Evolutionary conservation across 306 rosid species (phyloP).

Genomic region (Trichosanthes cucumerina): DNA sequence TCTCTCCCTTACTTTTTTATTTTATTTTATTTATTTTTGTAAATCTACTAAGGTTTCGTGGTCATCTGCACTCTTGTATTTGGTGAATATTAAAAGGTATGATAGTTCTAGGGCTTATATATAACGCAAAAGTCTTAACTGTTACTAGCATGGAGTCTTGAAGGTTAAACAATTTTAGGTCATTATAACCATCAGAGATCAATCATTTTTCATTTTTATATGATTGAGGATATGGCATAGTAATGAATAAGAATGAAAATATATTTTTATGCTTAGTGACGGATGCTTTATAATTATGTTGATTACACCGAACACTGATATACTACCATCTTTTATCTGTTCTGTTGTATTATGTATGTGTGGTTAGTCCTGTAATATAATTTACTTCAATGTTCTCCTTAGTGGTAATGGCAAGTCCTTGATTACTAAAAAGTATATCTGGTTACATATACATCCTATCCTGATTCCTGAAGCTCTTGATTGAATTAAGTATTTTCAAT

Average conservation of each 20-base stretch:
- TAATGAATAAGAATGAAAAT: background rate
- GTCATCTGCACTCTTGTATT: background rate
- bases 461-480: background rate
- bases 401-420: background rate
- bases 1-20: background rate
- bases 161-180: background rate
- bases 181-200: background rate
- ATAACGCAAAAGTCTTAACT: background rate
- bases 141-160: background rate
- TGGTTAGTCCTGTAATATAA: background rate
- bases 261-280: background rate
- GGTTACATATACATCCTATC: background rate
- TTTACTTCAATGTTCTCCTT: background rate
- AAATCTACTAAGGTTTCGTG: background rate
- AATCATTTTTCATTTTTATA: background rate
- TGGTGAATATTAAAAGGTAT: background rate
- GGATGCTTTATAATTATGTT: background rate
- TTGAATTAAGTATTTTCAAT: background rate
- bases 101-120: background rate
- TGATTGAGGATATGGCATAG: background rate
- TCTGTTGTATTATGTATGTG: background rate
- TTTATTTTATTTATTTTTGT: background rate
- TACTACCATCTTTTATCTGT: background rate
- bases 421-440: background rate
- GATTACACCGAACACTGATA: background rate